Conservation (phyloP, 2,329 filamentous ascomycete genomes). For the Trichophyton equinum region DNA sequence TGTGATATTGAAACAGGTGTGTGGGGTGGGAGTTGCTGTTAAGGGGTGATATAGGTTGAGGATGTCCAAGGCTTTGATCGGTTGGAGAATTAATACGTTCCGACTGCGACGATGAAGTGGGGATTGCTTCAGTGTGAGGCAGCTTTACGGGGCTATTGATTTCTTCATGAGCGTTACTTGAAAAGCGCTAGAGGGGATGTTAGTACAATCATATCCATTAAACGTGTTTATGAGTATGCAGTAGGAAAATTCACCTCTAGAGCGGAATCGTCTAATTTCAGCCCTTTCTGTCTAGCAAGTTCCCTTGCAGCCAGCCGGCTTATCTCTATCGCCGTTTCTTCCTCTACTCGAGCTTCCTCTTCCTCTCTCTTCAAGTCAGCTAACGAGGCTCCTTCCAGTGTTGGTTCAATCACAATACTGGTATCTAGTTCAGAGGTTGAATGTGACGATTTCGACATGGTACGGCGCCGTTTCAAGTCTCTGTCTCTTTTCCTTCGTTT, state of each 20-base stretch:
- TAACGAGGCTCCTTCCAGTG: constrained; percentile 35
- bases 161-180: too few species aligned
- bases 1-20: background rate
- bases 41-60: background rate
- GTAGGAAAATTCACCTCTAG: constrained; percentile 19
- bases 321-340: constrained; percentile 43
- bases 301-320: constrained; percentile 44
- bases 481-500: constrained; percentile 21
- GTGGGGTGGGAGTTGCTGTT: background rate
- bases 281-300: constrained; percentile 43
- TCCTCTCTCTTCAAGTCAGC: constrained; percentile 47
- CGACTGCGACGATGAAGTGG: background rate
- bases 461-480: constrained; percentile 15
- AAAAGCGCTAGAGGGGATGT: too few species aligned
- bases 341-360: constrained; percentile 39
- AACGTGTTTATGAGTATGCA: background rate
- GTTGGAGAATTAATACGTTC: background rate
- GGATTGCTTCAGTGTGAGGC: too few species aligned
- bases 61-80: background rate
- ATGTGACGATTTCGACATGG: constrained; percentile 18
- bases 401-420: constrained; percentile 17
- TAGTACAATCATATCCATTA: background rate
- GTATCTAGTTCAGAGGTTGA: constrained; percentile 17
- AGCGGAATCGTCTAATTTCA: constrained; percentile 24
- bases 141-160: too few species aligned